phyloP scores from a whole-genome alignment of 2,329 filamentous ascomycete species.

The Phialocephala subalpina region DNA sequence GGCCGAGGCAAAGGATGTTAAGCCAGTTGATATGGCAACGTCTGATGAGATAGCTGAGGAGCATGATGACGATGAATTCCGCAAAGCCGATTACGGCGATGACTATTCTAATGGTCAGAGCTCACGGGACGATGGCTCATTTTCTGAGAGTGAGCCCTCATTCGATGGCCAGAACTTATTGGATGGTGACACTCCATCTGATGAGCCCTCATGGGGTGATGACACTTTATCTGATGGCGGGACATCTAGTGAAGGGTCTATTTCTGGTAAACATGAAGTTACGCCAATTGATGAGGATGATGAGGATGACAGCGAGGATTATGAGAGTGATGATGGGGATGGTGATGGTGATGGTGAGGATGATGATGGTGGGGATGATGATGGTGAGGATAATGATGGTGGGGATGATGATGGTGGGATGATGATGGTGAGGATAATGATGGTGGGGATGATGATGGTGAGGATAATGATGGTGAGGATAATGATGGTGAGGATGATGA shows the following conservation, averaged over 20 bases:
- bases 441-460: constrained; percentile 8
- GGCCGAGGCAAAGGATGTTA: constrained; percentile 2
- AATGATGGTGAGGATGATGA: constrained; percentile 10
- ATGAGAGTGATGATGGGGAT: constrained; percentile 12
- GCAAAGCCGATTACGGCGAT: not conserved
- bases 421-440: constrained; percentile 1
- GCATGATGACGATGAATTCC: constrained; percentile 6
- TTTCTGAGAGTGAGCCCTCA: constrained; percentile 2
- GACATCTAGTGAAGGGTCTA: not conserved
- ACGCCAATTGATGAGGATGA: not conserved
- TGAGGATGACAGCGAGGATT: constrained; percentile 7
- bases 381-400: constrained; percentile 15
- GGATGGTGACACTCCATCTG: not conserved
- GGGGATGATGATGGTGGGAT: constrained; percentile 6
- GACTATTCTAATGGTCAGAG: not conserved
- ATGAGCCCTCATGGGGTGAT: not conserved
- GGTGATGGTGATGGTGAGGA: constrained; percentile 5
- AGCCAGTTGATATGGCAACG: not conserved
- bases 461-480: constrained; percentile 16
- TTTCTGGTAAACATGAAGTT: not conserved
- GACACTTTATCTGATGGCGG: constrained; percentile 1
- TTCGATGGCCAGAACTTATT: not conserved
- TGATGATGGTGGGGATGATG: constrained; percentile 1
- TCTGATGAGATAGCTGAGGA: constrained; percentile 19
- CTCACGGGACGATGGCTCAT: not conserved